These are phyloP conservation scores for Meredithiella fracta DNA, from an alignment of 2,329 filamentous ascomycete species.

Conservation along the genomic window DNA sequence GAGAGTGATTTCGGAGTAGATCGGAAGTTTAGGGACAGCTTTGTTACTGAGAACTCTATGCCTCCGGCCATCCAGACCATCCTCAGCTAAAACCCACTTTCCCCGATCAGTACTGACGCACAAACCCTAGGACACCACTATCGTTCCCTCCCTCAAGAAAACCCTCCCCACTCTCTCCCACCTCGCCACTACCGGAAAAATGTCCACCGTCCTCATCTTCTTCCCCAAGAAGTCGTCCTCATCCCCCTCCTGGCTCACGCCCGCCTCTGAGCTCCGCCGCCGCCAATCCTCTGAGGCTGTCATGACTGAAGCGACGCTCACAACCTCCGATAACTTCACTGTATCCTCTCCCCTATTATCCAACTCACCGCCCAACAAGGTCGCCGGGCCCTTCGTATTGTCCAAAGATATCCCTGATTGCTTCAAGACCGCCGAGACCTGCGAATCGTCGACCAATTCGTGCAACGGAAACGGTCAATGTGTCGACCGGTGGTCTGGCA, in stretches of 20 bases:
- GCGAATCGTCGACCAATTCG: constrained; percentile 51
- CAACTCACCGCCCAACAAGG: constrained; percentile 12
- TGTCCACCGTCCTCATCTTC: constrained; percentile 41
- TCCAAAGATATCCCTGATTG: constrained; percentile 46
- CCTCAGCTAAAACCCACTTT: background rate
- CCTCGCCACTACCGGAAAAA: constrained; percentile 31
- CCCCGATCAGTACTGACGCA: background rate
- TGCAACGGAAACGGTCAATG: constrained; percentile 76
- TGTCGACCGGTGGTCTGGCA: constrained; percentile 43
- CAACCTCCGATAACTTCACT: constrained; percentile 14
- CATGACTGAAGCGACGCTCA: constrained; percentile 12
- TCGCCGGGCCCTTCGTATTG: constrained; percentile 17
- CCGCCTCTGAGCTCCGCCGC: constrained; percentile 29
- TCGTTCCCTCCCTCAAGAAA: constrained; percentile 28
- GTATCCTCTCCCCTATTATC: constrained; percentile 11
- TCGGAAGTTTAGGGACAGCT: no score
- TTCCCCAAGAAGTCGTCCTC: constrained; percentile 30
- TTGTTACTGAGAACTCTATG: no score
- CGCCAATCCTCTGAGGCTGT: constrained; percentile 23
- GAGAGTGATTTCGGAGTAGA: no score
- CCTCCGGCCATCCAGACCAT: no score
- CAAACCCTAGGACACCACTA: constrained; percentile 23
- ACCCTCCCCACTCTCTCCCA: constrained; percentile 29
- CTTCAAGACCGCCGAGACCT: constrained; percentile 54
- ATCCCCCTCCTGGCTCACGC: constrained; percentile 25